Conservation (phyloP, 2,329 filamentous ascomycete species). For the Neofusicoccum sp. region DNA sequence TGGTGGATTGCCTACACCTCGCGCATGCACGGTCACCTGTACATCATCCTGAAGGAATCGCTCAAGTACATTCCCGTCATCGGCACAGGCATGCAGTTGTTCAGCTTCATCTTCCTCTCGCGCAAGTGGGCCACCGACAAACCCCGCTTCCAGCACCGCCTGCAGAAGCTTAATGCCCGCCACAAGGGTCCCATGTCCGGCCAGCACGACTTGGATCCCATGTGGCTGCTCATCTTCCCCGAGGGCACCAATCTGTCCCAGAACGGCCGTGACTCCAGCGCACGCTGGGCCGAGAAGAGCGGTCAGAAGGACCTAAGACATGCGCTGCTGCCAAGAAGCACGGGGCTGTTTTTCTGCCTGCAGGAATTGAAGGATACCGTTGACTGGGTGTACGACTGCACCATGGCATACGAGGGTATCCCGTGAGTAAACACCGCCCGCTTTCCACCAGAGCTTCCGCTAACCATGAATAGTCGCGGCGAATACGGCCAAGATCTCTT, state of each 20-base stretch:
- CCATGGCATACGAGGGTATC: conserved; percentile 91
- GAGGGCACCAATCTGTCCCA: conserved; percentile 81
- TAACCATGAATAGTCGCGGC: conserved; percentile 37
- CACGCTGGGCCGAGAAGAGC: conserved; percentile 75
- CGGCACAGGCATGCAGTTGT: conserved; percentile 82
- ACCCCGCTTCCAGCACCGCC: conserved; percentile 71
- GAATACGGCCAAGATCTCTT: conserved; percentile 86
- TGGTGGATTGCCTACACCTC: conserved; percentile 88
- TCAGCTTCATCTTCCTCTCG: conserved; percentile 91
- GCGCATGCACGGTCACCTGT: conserved; percentile 80
- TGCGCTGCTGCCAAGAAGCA: conserved; percentile 75
- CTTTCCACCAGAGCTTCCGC: background rate
- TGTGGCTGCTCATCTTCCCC: conserved; percentile 89
- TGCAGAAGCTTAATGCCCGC: conserved; percentile 67
- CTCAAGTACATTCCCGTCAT: conserved; percentile 81
- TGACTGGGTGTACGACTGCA: conserved; percentile 89
- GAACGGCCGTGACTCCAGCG: conserved; percentile 72
- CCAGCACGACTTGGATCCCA: conserved; percentile 65
- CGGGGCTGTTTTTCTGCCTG: conserved; percentile 78
- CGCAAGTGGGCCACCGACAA: conserved; percentile 84
- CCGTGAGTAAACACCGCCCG: conserved; percentile 64
- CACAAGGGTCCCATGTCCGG: conserved; percentile 43
- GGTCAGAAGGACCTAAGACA: conserved; percentile 71
- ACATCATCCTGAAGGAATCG: conserved; percentile 88
- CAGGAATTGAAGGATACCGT: conserved; percentile 73